Conservation (phyloP, 805 yeast species). For the Pichia eremophila region DNA sequence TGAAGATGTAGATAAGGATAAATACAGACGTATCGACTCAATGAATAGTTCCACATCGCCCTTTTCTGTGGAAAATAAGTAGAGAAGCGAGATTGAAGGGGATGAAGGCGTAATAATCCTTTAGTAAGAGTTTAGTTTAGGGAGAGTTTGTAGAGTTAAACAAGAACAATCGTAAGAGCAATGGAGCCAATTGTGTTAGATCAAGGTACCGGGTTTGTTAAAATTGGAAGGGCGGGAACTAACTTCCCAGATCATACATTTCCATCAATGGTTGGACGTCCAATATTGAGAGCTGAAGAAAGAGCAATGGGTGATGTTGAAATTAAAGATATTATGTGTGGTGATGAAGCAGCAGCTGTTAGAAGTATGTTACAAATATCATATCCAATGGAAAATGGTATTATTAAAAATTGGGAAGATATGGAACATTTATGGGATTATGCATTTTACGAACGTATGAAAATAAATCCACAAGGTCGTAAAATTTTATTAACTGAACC, state of each 20-base stretch:
- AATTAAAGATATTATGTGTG: slow-evolving; percentile 95
- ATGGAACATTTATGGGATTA: slow-evolving; percentile 98
- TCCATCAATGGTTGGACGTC: slow-evolving; percentile 96
- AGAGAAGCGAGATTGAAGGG: too few relatives aligned
- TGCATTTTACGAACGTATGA: slow-evolving; percentile 86
- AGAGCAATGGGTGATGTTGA: slow-evolving; percentile 57
- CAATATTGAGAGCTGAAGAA: slow-evolving; percentile 94
- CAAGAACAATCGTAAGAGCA: neutral
- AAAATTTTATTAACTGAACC: slow-evolving; percentile 92
- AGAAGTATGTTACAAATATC: slow-evolving; percentile 84
- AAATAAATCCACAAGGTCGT: slow-evolving; percentile 61
- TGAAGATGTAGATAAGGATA: too few relatives aligned
- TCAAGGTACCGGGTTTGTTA: slow-evolving; percentile 98
- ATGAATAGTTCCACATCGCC: too few relatives aligned
- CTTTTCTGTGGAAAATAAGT: too few relatives aligned
- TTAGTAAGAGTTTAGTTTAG: too few relatives aligned
- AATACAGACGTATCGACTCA: too few relatives aligned
- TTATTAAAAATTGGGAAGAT: slow-evolving; percentile 95
- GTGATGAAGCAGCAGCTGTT: slow-evolving; percentile 87
- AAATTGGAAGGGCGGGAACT: slow-evolving; percentile 92
- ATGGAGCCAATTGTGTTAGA: slow-evolving; percentile 58
- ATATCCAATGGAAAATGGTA: slow-evolving; percentile 99
- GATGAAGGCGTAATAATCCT: too few relatives aligned
- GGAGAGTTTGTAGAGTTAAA: too few relatives aligned
- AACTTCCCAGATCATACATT: slow-evolving; percentile 96